Percentiles rank a stretch among this genome's conserved stretches.
These are phyloP conservation scores for Agaricus subrufescens DNA, from an alignment of 768 basidiomycete genomes.

Conservation along the genomic window DNA sequence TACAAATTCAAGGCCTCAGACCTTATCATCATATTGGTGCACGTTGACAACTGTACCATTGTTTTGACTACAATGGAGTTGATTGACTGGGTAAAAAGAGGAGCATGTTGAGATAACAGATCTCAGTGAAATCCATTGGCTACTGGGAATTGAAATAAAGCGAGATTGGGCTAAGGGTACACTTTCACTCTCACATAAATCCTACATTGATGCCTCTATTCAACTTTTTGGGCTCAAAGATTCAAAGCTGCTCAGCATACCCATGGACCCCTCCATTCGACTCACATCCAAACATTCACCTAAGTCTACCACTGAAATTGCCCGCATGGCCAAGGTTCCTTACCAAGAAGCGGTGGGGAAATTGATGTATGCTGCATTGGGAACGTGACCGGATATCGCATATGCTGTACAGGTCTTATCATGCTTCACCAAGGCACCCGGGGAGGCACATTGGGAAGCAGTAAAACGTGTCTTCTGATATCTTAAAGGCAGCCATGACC, in stretches of 20 bases:
- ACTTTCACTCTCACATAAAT: constrained; percentile 19
- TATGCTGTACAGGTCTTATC: no score
- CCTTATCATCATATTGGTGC: not conserved
- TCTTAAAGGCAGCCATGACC: no score
- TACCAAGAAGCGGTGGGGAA: constrained; percentile 23
- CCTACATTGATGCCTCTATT: constrained; percentile 25
- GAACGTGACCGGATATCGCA: constrained; percentile 13
- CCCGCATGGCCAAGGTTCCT: constrained; percentile 17
- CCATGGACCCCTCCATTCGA: no score
- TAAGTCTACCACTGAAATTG: not conserved
- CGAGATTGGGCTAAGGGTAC: constrained; percentile 12
- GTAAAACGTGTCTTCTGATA: no score
- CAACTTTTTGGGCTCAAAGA: constrained; percentile 18
- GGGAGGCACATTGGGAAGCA: no score
- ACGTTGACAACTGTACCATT: constrained; percentile 20
- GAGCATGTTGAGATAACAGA: constrained; percentile 18
- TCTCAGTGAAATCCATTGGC: constrained; percentile 19
- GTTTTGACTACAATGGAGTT: constrained; percentile 11
- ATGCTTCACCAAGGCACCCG: no score
- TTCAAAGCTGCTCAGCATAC: no score
- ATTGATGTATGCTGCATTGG: constrained; percentile 21
- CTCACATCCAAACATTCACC: no score
- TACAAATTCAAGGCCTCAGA: not conserved
- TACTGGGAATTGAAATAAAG: constrained; percentile 25
- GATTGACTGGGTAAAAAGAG: constrained; percentile 19